Conservation (phyloP, 768 basidiomycete species). For the Lactifluus volemus region DNA sequence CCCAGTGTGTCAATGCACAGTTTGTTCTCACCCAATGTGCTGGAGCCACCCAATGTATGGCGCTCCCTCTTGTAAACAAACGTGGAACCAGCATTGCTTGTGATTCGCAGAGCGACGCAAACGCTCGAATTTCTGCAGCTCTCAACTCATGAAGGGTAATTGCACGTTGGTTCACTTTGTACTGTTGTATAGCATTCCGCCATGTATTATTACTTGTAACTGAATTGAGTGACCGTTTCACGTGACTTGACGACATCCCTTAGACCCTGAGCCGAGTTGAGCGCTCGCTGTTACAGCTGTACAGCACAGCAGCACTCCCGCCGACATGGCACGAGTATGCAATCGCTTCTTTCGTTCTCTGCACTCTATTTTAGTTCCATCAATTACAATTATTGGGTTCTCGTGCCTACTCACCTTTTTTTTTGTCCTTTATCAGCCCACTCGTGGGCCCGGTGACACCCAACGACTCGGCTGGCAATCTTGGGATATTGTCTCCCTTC, state of each 20-base stretch:
- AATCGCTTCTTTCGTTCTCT: conserved; percentile 40
- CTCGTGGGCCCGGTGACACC: conserved; percentile 55
- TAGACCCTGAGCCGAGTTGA: too few relatives aligned
- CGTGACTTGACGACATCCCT: not conserved
- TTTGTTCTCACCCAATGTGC: conserved; percentile 30
- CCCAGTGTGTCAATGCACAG: conserved; percentile 32
- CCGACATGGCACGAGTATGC: conserved; percentile 24
- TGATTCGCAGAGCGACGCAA: conserved; percentile 28
- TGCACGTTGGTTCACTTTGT: not conserved
- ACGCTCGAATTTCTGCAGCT: conserved; percentile 28
- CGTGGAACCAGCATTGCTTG: conserved; percentile 34
- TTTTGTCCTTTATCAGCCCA: conserved; percentile 76
- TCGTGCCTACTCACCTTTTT: conserved; percentile 64
- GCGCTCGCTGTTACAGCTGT: too few relatives aligned
- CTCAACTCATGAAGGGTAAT: conserved; percentile 14
- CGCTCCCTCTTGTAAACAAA: conserved; percentile 35
- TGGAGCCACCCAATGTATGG: conserved; percentile 27
- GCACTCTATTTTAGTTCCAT: conserved; percentile 48
- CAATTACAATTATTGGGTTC: conserved; percentile 55
- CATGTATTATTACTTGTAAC: not conserved
- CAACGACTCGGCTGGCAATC: conserved; percentile 85
- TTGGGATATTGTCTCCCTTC: conserved; percentile 57
- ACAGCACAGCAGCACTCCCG: not conserved
- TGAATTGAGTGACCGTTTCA: not conserved
- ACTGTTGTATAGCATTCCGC: not conserved